A percentile compares a stretch with the other conserved stretches of the same genome.
phyloP scores from a whole-genome alignment of 345 rosid genomes.

The Corchorus olitorius region DNA sequence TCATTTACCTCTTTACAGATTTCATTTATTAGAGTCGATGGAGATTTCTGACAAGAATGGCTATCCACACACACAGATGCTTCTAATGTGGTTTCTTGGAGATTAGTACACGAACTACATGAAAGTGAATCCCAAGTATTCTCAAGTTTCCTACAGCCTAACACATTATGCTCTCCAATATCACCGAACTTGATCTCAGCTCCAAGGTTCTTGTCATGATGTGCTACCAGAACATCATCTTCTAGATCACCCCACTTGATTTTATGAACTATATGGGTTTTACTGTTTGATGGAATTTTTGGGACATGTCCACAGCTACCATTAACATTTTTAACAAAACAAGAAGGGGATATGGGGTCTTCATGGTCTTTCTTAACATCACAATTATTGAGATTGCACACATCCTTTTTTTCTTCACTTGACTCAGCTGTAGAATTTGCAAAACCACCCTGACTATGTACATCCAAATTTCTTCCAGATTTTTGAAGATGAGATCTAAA shows the following conservation, averaged over 20 bases:
- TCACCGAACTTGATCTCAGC: constrained; percentile 40
- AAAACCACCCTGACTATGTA: constrained; percentile 20
- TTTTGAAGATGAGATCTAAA: constrained; percentile 30
- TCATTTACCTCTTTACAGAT: constrained; percentile 30
- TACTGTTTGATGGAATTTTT: constrained; percentile 23
- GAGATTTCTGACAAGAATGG: constrained; percentile 20
- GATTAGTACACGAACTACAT: constrained; percentile 21
- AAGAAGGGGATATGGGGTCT: constrained; percentile 21
- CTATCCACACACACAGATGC: constrained; percentile 23
- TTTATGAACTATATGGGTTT: constrained; percentile 39
- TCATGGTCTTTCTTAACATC: constrained; percentile 31
- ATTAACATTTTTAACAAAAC: constrained; percentile 24
- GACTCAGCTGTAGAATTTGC: constrained; percentile 29
- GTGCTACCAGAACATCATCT: constrained; percentile 40
- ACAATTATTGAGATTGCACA: constrained; percentile 22
- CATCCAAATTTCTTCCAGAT: constrained; percentile 22
- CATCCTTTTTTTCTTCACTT: constrained; percentile 27
- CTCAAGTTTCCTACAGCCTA: constrained; percentile 32
- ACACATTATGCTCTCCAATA: constrained; percentile 30
- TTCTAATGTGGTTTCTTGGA: constrained; percentile 23
- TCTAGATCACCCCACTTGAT: constrained; percentile 67
- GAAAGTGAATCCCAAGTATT: constrained; percentile 25
- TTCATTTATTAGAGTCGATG: constrained; percentile 31
- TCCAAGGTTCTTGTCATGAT: constrained; percentile 34
- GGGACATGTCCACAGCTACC: constrained; percentile 23